phyloP scores from a whole-genome alignment of 768 basidiomycete genomes.

The Suillus paluster region DNA sequence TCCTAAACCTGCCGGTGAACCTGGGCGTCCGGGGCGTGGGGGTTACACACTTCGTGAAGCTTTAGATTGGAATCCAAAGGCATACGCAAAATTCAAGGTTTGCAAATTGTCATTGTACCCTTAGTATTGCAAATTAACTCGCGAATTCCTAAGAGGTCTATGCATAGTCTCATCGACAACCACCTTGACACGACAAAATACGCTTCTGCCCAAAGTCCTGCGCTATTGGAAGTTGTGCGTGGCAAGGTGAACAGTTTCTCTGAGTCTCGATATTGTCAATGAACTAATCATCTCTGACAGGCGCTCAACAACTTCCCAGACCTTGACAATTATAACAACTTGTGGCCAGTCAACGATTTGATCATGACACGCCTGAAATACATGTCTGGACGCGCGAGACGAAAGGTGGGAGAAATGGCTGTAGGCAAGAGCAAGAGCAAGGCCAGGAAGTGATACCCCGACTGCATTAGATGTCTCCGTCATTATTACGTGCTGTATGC shows the following conservation, averaged over 20 bases:
- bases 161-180: slow-evolving; percentile 8
- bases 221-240: not conserved
- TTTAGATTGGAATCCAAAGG: slow-evolving; percentile 22
- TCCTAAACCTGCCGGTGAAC: slow-evolving; percentile 29
- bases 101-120: not conserved
- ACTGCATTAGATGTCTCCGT: not conserved
- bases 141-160: not conserved
- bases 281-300: slow-evolving; percentile 1
- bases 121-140: not conserved
- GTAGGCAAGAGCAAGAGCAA: slow-evolving; percentile 10
- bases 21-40: slow-evolving; percentile 24
- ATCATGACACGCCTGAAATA: slow-evolving; percentile 21
- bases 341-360: slow-evolving; percentile 14
- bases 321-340: slow-evolving; percentile 13
- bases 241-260: slow-evolving; percentile 1
- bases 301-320: slow-evolving; percentile 5
- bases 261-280: not conserved
- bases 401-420: slow-evolving; percentile 5
- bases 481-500: not conserved
- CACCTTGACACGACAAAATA: slow-evolving; percentile 15
- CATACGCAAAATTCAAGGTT: slow-evolving; percentile 27
- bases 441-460: not conserved
- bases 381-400: not conserved
- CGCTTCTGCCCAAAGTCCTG: slow-evolving; percentile 11
- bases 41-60: slow-evolving; percentile 29